Evolutionary conservation across 768 basidiomycete genomes (phyloP), one percentile per base, ranked within the genome.

Genomic region (Coprinopsis cinerea): DNA sequence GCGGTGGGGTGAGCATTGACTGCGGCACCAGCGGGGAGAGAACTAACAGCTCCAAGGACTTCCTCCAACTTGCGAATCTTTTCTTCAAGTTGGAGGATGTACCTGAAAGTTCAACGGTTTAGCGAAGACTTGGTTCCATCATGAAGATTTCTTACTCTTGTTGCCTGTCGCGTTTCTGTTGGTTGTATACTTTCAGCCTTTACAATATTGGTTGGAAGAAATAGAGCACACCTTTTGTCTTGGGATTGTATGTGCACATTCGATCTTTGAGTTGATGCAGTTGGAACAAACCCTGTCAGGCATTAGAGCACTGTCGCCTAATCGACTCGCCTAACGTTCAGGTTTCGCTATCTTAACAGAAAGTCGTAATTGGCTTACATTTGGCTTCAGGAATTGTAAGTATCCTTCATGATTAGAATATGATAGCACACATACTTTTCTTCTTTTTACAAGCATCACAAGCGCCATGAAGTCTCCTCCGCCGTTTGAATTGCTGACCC

Each of bases 231-330:
- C 81, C 70, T 78, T 57, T 30, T 61, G 63, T 15, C 62, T 62
- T n/a, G 75, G 75, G 52, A 76, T 74, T 27, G 73, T 56, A 55
- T 84, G 83, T 2, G 75, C 78, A 58, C 83, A 85, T 30, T 74
- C 67, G 1, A 72, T 65, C 37, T 66, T 67, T 36, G 70, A 75
- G 1, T 69, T 57, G 0, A 69, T 66, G 56, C 83, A 85, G 53
- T 81, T 82, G 0, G 81, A 72, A 58, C 83, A 85, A 36, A 64
- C 62, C 25, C 75, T 77, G 2, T 68, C 67, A 4, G 74, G 75
- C 73, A 75, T 78, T 48, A 72, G 75, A 18, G 79, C 78, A 55
- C 83, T 85, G 53, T 86, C 79, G 53, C 81, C 80, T 80, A 39
- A 15, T 7, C 26, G 10, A 28, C 1, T n/a, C 41, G 30, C 32